Base-by-base conservation (phyloP, 2,329 filamentous ascomycete species). In the Tolypocladium tundrense region DNA sequence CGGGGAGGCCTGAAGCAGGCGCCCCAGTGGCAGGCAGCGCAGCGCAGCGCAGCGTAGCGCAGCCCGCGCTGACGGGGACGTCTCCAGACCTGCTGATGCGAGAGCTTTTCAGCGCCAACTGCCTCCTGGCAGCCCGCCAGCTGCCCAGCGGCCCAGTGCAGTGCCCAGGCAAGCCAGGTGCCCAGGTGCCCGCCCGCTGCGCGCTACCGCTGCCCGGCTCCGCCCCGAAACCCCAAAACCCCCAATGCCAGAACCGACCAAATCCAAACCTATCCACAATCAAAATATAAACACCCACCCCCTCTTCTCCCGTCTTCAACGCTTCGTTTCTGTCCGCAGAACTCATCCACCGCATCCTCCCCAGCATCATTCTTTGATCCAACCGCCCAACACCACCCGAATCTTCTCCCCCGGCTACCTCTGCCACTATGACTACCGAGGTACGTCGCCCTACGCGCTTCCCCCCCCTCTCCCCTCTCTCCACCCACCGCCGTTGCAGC, bases 351-450 rank as follows among this genome's bases (percentile, higher is more conserved):
- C 64, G 60, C 63, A 62, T 62, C 57, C 59, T 58, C 60, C 43
- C 56, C 54, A 59, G 58, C 60, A 60, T 60, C 59, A 60, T 60
- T 61, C 57, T 64, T 60, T 60, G 59, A 51, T 43, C 53, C 52
- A 50, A 37, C 48, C 43, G 21, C 21, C 9, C 35, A 53, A 33
- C 42, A 43, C 24, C 8, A 39, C n/a, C n/a, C 51, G 21, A 37
- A 41, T n/a, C 35, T 16, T 27, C 42, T 11, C 10, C 35, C 35
- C 42, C 40, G 33, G 48, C 43, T 42, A 42, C 55, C 56, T 61
- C 56, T 60, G 50, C 55, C 57, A 64, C 57, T 56, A 72, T 72
- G 70, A 60, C 70, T 58, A 70, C 68, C 61, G 70, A 72, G 69
- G 70, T 72, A 70, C 62, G 65, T 64, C 42, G 60, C 56, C 51